Evolutionary conservation across 129 eudicot species (phyloP).

Genomic region (Pulicaria dysenterica): DNA sequence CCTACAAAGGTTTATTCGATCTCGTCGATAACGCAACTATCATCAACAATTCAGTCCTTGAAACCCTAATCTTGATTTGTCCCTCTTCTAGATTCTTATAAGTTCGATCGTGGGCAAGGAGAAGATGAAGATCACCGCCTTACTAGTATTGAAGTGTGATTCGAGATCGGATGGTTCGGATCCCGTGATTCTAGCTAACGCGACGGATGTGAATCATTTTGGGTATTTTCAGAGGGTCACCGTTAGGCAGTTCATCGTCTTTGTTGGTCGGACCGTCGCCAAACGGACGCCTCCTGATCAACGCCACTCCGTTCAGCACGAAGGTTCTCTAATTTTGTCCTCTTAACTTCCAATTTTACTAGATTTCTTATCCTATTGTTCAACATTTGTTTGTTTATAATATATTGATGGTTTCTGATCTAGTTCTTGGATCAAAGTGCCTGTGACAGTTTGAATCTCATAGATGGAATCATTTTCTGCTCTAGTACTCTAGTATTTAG

Average conservation of each 20-base stretch:
- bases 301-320: constrained; percentile 90
- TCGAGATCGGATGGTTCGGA: constrained; percentile 58
- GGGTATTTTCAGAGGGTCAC: constrained; percentile 86
- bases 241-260: constrained; percentile 75
- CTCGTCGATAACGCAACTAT: not conserved
- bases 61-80: constrained; percentile 20
- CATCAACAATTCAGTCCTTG: not conserved
- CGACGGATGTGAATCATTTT: constrained; percentile 71
- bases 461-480: not conserved
- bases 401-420: not conserved
- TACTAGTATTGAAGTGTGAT: constrained; percentile 59
- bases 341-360: not conserved
- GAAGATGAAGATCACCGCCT: constrained; percentile 90
- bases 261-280: constrained; percentile 84
- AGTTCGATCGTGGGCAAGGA: not conserved
- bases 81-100: constrained; percentile 2
- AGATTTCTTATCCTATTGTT: not conserved
- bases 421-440: not conserved
- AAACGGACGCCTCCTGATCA: constrained; percentile 78
- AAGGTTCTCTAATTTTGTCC: constrained; percentile 43
- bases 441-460: constrained; percentile 4
- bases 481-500: not conserved
- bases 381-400: not conserved
- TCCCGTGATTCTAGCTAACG: constrained; percentile 77
- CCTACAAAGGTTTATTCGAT: not conserved